Base-by-base conservation (phyloP, 2,329 filamentous ascomycete genomes). In the Hypoxylon sp. region DNA sequence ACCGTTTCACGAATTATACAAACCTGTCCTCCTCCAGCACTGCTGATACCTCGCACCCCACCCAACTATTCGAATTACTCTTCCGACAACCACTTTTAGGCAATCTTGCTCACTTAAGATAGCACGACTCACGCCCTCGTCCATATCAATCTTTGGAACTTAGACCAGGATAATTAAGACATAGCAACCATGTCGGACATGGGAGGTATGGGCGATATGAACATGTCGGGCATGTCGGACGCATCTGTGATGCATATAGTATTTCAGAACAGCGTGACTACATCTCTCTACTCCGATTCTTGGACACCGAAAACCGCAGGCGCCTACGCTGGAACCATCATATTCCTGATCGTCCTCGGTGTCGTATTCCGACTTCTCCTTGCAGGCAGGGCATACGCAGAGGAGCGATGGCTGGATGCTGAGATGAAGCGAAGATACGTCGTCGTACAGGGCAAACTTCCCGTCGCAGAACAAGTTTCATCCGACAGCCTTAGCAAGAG, bases 271-370 rank as follows among this genome's bases (percentile, higher is more conserved):
- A 73, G 80, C 62, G 80, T 78, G 51, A 72, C 73, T 56, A 87
- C 85, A 3, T 77, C 86, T 0, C 82, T 88, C 64, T 88, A 81
- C 81, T 90, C 92, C 14, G 77, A 80, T 21, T 77, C 83, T 55
- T 98, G 94, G 93, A 91, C 91, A 2, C 95, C 95, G 4, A 80
- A 76, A 27, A 89, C 81, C 34, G 81, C 85, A 5, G 93, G 90
- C 72, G 81, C 85, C 64, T 98, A 97, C 79, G 93, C 93, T 1
- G 95, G 89, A 60, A 97, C 93, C 27, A 97, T 95, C 82, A 92
- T 97, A 78, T 97, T 97, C 81, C 86, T 97, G 63, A 89, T 97
- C 76, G 72, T 91, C 46, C 88, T 98, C 54, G 90, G 89, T 65
- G 83, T 90, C 65, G 74, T 91, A 61, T 89, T 90, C 74, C 91